These are phyloP conservation scores for Paraconiothyrium brasiliense DNA, from an alignment of 2,329 filamentous ascomycete genomes.

Conservation along the genomic window DNA sequence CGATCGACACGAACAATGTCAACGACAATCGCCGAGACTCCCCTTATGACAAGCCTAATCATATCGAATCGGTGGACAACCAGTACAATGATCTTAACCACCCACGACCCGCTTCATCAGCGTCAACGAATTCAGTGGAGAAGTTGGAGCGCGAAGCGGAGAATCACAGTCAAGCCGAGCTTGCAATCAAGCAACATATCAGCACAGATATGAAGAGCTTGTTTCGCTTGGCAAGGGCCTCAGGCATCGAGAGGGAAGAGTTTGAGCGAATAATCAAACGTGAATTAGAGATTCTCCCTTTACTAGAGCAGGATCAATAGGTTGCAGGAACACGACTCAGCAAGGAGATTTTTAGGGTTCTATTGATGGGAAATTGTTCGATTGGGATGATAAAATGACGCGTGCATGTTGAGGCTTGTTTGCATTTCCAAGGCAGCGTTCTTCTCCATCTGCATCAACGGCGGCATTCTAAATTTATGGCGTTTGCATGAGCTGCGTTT, in stretches of 20 bases:
- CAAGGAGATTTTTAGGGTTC: no score
- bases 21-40: conserved; percentile 24
- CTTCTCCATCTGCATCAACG: conserved; percentile 4
- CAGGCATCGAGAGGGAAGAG: conserved; percentile 77
- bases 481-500: background rate
- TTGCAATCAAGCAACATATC: conserved; percentile 81
- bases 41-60: conserved; percentile 28
- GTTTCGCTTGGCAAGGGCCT: conserved; percentile 73
- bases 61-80: conserved; percentile 33
- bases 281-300: conserved; percentile 74
- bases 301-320: conserved; percentile 69
- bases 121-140: conserved; percentile 65
- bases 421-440: conserved; percentile 11
- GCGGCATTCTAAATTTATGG: conserved; percentile 5
- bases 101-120: conserved; percentile 47
- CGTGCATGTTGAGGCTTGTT: conserved; percentile 6
- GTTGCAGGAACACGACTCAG: background rate
- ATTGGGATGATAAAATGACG: background rate
- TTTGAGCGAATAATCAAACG: conserved; percentile 76
- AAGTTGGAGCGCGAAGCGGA: conserved; percentile 64
- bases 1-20: background rate
- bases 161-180: conserved; percentile 71
- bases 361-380: background rate
- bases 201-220: conserved; percentile 80
- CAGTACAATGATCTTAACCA: conserved; percentile 40